Evolutionary conservation across 768 basidiomycete species (phyloP).

Genomic region (Cystofilobasidium capitatum): DNA sequence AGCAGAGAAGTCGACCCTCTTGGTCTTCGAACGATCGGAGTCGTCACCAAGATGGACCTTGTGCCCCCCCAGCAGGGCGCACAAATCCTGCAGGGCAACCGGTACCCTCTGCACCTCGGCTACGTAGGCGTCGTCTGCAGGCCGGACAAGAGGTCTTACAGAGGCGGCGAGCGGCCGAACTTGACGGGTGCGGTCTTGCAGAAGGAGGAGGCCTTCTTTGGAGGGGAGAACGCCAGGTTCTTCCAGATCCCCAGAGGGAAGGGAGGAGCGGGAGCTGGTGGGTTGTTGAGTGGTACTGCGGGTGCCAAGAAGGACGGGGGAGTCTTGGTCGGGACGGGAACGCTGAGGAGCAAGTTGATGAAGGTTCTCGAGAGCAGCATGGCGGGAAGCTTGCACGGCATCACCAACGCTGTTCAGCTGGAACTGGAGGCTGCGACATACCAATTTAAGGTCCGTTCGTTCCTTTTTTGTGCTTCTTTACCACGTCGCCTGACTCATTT

Average conservation of each 20-base stretch:
- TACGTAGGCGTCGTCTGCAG: slow-evolving; percentile 96
- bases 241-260: slow-evolving; percentile 28
- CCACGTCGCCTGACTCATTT: background rate
- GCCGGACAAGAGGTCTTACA: slow-evolving; percentile 32
- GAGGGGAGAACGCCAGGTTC: slow-evolving; percentile 43
- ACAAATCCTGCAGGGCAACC: slow-evolving; percentile 68
- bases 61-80: slow-evolving; percentile 78
- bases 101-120: slow-evolving; percentile 93
- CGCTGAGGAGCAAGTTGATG: slow-evolving; percentile 81
- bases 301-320: slow-evolving; percentile 36
- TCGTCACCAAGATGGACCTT: slow-evolving; percentile 98
- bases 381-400: slow-evolving; percentile 88
- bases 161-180: slow-evolving; percentile 30
- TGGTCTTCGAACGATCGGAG: slow-evolving; percentile 89
- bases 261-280: background rate
- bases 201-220: slow-evolving; percentile 43
- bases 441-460: slow-evolving; percentile 86
- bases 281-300: background rate
- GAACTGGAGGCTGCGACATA: slow-evolving; percentile 95
- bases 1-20: slow-evolving; percentile 90
- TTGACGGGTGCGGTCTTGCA: slow-evolving; percentile 48
- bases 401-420: slow-evolving; percentile 92
- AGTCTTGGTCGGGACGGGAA: slow-evolving; percentile 83
- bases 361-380: slow-evolving; percentile 95
- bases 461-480: background rate